Evolutionary conservation across 352 stramenopile species (phyloP).

Genomic region (Phytophthora brassicae): DNA sequence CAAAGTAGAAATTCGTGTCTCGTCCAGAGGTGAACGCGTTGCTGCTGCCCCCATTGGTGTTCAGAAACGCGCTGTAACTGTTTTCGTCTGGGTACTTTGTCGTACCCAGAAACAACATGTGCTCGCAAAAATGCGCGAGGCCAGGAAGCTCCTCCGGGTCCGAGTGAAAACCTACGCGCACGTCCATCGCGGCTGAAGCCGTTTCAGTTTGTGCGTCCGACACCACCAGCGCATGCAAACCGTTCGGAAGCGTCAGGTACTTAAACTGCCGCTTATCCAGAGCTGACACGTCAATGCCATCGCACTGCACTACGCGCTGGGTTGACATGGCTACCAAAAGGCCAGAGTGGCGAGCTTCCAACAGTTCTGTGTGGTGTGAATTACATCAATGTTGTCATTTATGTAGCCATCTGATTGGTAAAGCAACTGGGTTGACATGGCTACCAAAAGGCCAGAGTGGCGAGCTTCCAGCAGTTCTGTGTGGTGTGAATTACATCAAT

Average conservation of each 20-base stretch:
- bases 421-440: too few species aligned
- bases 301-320: slow-evolving; percentile 30
- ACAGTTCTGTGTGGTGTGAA: neutral
- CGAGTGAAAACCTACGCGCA: slow-evolving; percentile 91
- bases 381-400: neutral
- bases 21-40: slow-evolving; percentile 96
- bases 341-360: neutral
- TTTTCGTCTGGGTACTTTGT: slow-evolving; percentile 95
- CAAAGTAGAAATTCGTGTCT: slow-evolving; percentile 97
- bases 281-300: slow-evolving; percentile 54
- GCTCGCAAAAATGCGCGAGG: slow-evolving; percentile 92
- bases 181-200: slow-evolving; percentile 93
- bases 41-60: slow-evolving; percentile 85
- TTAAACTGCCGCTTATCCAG: slow-evolving; percentile 61
- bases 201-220: slow-evolving; percentile 90
- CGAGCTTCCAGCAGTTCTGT: neutral
- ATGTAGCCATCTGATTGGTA: too few species aligned
- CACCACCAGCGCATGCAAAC: slow-evolving; percentile 75
- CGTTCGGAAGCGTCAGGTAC: slow-evolving; percentile 49
- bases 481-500: neutral
- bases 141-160: slow-evolving; percentile 87
- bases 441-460: neutral
- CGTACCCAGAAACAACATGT: slow-evolving; percentile 98
- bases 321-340: neutral
- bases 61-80: slow-evolving; percentile 90